Base-by-base conservation (phyloP, 139 green algal genomes). In the Micromonas commoda region DNA sequence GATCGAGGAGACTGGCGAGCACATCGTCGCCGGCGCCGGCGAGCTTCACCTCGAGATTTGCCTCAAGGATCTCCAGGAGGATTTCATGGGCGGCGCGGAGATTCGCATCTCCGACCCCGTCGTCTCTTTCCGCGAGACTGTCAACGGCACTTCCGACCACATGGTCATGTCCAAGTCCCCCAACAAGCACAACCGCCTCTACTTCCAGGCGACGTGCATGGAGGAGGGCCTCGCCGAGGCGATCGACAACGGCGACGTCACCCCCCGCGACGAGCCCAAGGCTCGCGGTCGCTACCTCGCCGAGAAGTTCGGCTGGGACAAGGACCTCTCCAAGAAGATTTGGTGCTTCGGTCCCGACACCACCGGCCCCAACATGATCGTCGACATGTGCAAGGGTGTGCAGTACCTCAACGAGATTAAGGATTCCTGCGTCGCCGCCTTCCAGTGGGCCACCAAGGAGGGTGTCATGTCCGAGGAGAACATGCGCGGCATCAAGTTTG, bases 371-470 rank as follows among this genome's bases (percentile, higher is more conserved):
- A 99, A 99, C 91, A 81, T 99, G 81, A 77, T 99, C 64, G 83
- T 96, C 0, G 95, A 99, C 83, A 88, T 95, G 54, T 96, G 92
- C 86, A 99, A 99, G 93, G 95, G 96, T 82, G 95, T 99, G 82
- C 95, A 98, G 90, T 98, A 98, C 89, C 87, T 99, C 80, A 98
- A 97, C 81, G 95, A 99, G 89, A 98, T 99, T 89, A 98, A 98
- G 91, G 95, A 99, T 88, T 93, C 85, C 3, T 89, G 85, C 79
- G 89, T 99, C 31, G 95, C 95, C 24, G 95, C 93, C 60, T 95
- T 98, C 87, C 94, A 99, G 91, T 98, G 96, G 95, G 95, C 95
- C 26, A 89, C 87, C 84, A 98, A 99, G 91, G 94, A 99, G 89
- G 95, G 95, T 76, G 89, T 91, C n/a, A 77, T 99, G 77, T 85